Percentiles rank a stretch among this genome's conserved stretches.
These are phyloP conservation scores for Colletotrichum lentis DNA, from an alignment of 2,329 filamentous ascomycete species.

Conservation along the genomic window DNA sequence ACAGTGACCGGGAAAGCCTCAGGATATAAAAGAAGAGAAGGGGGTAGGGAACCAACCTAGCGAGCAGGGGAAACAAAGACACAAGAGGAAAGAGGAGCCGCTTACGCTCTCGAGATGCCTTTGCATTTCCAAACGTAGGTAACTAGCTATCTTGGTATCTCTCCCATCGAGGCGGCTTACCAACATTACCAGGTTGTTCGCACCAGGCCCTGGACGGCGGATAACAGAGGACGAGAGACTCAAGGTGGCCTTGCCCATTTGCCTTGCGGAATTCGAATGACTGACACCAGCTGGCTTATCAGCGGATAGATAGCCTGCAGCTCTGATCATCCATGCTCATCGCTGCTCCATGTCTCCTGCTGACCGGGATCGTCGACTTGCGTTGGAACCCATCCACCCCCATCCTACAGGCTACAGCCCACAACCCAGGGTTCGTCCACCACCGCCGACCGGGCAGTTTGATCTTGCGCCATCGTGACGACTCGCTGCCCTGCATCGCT, in stretches of 20 bases:
- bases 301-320: conserved; percentile 9
- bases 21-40: conserved; percentile 19
- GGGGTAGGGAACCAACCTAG: background rate
- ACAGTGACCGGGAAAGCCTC: conserved; percentile 13
- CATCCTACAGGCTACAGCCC: background rate
- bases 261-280: background rate
- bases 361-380: conserved; percentile 25
- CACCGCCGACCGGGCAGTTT: background rate
- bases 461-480: conserved; percentile 3
- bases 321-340: conserved; percentile 9
- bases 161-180: conserved; percentile 7
- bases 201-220: background rate
- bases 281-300: conserved; percentile 23
- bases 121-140: too few species aligned
- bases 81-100: conserved; percentile 18
- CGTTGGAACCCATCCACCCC: conserved; percentile 8
- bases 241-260: background rate
- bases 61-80: background rate
- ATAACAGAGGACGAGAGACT: background rate
- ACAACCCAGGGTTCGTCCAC: background rate
- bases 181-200: background rate
- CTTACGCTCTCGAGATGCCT: conserved; percentile 1
- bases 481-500: conserved; percentile 17
- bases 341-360: background rate
- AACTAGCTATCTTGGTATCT: conserved; percentile 12